Evolutionary conservation across 2,329 filamentous ascomycete genomes (phyloP), one percentile per base, ranked within the genome.

Genomic region (Diaporthe aspalathi): DNA sequence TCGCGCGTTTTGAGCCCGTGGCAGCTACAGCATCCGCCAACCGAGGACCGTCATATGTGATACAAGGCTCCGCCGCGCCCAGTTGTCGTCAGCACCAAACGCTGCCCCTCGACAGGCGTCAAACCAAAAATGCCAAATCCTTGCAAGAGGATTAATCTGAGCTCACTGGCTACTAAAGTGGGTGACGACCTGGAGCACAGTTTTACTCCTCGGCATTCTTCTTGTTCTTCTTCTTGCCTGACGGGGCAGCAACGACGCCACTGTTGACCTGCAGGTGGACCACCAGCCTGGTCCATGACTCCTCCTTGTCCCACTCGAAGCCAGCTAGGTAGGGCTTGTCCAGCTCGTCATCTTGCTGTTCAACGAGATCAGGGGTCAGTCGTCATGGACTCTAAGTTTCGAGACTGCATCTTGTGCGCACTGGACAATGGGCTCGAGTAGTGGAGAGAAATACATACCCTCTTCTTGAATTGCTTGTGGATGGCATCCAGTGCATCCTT

Each of bases 401-500:
- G 12, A 35, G 27, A 27, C 3, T 2, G 1, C 7, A 22, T 16
- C 47, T 60, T 40, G 22, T 11, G 6, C 27, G 49, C 68, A 63
- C 32, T 20, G 17, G 63, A 43, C n/a, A 43, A 54, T 47, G 20
- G 70, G 50, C 1, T 6, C 5, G 53, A 22, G 16, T n/a, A 32
- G 5, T 35, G n/a, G 7, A 11, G 60, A 17, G 54, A 6, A 8
- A 4, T 17, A 82, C 90, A 77, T 83, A 95, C 95, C 89, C 95
- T 92, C 90, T 98, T 98, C 89, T 97, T 97, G 88, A 94, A 97
- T 77, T 93, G 90, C 87, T 97, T 98, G 88, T 97, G 88, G 84
- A 98, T 98, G 78, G 94, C 95, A 82, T 98, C 95, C 81, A 97
- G 81, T 71, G 94, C 94, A 83, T 98, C 95, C 87, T 98, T 98